Percentiles rank a stretch among this genome's conserved stretches.
Conservation (phyloP, 345 rosid genomes). For the Salix udensis region DNA sequence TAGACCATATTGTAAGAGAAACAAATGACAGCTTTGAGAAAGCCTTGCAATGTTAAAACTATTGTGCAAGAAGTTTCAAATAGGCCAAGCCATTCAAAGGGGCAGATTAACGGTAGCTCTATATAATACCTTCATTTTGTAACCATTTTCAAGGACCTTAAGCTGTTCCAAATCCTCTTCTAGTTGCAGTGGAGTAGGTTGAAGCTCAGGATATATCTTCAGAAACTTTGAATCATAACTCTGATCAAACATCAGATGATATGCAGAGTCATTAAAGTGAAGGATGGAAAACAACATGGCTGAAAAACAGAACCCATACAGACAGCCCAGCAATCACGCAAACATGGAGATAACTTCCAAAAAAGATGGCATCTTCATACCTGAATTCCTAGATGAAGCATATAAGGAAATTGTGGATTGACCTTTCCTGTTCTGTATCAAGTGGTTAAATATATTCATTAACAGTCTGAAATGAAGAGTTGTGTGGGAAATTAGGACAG, state of each 20-base stretch:
- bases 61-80: neutral
- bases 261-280: neutral
- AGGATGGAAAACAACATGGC: neutral
- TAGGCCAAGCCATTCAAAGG: neutral
- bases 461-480: neutral
- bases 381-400: constrained; percentile 99
- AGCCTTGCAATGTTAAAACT: neutral
- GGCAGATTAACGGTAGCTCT: neutral
- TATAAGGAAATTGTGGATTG: constrained; percentile 72
- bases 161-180: constrained; percentile 99
- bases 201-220: constrained; percentile 74
- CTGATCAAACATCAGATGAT: constrained; percentile 34
- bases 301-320: neutral
- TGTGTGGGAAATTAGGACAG: neutral
- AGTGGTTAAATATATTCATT: constrained; percentile 9
- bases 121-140: constrained; percentile 82
- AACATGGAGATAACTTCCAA: neutral
- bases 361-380: constrained; percentile 28
- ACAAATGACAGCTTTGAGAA: neutral
- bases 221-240: constrained; percentile 88
- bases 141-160: constrained; percentile 94
- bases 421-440: constrained; percentile 67
- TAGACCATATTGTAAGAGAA: neutral
- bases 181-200: constrained; percentile 77
- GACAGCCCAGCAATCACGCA: neutral